phyloP scores from a whole-genome alignment of 1,284 basidiomycete genomes.

The Polyporus tsugae region DNA sequence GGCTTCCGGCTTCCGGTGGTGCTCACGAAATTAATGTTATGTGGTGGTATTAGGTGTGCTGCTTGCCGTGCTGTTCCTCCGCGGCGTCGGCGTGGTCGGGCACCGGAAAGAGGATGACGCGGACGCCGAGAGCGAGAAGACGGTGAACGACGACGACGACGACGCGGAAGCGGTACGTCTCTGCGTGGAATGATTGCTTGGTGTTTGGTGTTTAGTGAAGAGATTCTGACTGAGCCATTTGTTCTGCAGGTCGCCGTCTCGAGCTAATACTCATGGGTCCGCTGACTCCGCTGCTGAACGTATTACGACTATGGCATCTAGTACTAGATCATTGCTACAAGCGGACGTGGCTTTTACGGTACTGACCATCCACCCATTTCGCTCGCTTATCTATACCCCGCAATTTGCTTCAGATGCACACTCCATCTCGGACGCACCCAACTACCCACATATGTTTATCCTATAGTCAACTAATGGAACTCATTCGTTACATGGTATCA shows the following conservation, averaged over 20 bases:
- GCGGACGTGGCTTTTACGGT: neutral
- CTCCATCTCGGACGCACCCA: neutral
- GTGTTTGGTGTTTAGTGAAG: no score
- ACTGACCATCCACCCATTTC: neutral
- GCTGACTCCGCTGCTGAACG: neutral
- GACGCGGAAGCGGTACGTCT: neutral
- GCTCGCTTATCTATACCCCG: neutral
- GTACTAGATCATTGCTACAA: neutral
- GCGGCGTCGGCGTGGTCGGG: constrained; percentile 68
- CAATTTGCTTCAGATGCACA: neutral
- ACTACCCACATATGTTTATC: neutral
- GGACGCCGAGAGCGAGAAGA: constrained; percentile 17
- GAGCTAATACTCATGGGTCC: neutral
- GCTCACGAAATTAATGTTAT: constrained; percentile 5
- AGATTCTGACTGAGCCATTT: neutral
- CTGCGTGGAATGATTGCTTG: no score
- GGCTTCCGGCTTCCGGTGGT: neutral
- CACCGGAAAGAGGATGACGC: constrained; percentile 36
- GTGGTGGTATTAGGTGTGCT: constrained; percentile 50
- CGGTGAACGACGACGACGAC: neutral
- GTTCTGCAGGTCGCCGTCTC: neutral
- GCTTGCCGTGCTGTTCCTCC: constrained; percentile 60
- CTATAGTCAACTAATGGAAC: neutral
- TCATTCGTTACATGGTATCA: no score
- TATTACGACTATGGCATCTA: neutral